Base-by-base conservation (phyloP, 2,329 filamentous ascomycete genomes). In the Penicillium sp. region DNA sequence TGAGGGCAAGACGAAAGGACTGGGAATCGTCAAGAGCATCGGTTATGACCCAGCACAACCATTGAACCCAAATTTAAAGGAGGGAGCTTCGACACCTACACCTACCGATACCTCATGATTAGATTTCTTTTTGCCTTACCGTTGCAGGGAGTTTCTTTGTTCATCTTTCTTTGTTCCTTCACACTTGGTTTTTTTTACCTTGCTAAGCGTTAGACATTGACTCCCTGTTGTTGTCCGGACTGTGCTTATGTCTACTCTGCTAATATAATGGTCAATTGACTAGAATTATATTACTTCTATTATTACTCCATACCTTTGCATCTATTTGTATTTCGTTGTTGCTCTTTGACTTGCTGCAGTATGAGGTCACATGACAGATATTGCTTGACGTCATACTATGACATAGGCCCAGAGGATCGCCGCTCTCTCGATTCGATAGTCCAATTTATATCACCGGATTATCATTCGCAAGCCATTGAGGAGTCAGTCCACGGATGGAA, bases 1-100 rank as follows among this genome's bases (percentile, higher is more conserved):
- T 40, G 94, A 99, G 76, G 94, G 94, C 0, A 83, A 91, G 58
- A 99, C 94, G 0, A 97, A 97, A 78, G 94, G 94, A 0, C 77
- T 99, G 0, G 94, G 94, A 0, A 97, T 99, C 59, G 91, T 99
- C 47, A 97, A 96, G 72, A 84, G 85, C 38, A 82, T 97, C 0
- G 91, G 91, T 3, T 99, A 97, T 71, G 91, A 97, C 71, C 80
- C 86, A 78, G 65, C 60, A 4, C 75, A 79, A n/a, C 79, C 79
- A 7, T 63, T 82, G 45, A 76, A 74, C 54, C 71, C 75, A 5
- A 70, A 75, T n/a, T 61, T 61, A 16, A 66, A 68, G 32, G 59
- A 67, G 4, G 54, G 62, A 63, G 38, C 35, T 29, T 55, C 15
- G 2, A 44, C 52, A 12, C 47, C 52, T 13, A 51, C 27, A 12